phyloP scores from a whole-genome alignment of 2,329 filamentous ascomycete genomes.

The Aspergillus fructus region DNA sequence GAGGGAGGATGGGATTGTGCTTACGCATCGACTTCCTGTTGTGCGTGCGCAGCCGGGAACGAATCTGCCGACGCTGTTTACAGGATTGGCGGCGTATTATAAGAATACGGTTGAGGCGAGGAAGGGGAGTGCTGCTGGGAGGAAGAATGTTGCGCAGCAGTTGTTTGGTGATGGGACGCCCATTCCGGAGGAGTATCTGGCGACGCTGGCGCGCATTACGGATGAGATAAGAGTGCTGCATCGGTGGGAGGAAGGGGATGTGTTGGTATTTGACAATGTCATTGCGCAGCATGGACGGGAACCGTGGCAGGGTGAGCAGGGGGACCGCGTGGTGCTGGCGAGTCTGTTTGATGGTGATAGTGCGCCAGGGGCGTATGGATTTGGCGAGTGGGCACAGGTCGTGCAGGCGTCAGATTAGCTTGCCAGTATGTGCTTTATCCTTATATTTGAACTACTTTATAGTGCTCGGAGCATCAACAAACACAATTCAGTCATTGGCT shows the following conservation, averaged over 20 bases:
- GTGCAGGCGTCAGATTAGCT: constrained; percentile 37
- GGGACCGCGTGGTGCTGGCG: constrained; percentile 48
- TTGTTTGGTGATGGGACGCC: constrained; percentile 48
- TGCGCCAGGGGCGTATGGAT: constrained; percentile 47
- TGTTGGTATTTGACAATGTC: constrained; percentile 51
- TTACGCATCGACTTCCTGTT: constrained; percentile 48
- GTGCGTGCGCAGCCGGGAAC: constrained; percentile 50
- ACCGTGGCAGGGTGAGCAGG: constrained; percentile 50
- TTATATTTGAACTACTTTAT: no score
- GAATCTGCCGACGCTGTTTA: constrained; percentile 49
- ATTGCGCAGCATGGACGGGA: constrained; percentile 52
- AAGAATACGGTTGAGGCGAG: constrained; percentile 33
- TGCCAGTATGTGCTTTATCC: no score
- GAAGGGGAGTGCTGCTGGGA: constrained; percentile 14
- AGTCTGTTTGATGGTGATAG: constrained; percentile 49
- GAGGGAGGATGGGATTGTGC: constrained; percentile 25
- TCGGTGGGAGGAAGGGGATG: constrained; percentile 49
- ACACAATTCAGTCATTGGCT: no score
- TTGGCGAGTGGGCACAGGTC: constrained; percentile 48
- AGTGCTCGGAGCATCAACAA: no score
- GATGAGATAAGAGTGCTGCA: constrained; percentile 52
- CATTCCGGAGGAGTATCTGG: constrained; percentile 49
- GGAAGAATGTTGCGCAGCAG: constrained; percentile 40
- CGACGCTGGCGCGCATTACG: constrained; percentile 44
- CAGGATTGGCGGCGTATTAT: constrained; percentile 47